These are phyloP conservation scores for Eutrema japonicum DNA, from an alignment of 345 rosid genomes.

Conservation along the genomic window DNA sequence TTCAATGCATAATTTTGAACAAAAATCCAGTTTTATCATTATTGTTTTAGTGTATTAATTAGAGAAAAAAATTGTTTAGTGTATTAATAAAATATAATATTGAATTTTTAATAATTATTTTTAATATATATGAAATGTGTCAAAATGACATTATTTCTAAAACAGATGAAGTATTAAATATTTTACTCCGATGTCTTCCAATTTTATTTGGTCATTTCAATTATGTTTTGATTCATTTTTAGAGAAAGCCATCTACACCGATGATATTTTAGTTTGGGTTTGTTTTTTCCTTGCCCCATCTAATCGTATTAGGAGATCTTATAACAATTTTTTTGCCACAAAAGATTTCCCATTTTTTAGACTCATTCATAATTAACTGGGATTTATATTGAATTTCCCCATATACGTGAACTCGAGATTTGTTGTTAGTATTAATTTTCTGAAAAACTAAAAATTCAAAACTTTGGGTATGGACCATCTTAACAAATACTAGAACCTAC, in stretches of 20 bases:
- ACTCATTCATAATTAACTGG: not conserved
- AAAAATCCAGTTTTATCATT: too few species aligned
- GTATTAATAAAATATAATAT: too few species aligned
- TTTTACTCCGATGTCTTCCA: not conserved
- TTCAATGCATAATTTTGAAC: too few species aligned
- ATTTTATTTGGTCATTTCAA: not conserved
- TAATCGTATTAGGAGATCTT: not conserved
- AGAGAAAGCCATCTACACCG: not conserved
- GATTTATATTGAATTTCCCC: not conserved
- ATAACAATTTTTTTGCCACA: not conserved
- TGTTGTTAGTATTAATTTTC: not conserved
- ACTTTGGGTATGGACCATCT: slow-evolving; percentile 41
- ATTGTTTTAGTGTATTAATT: too few species aligned
- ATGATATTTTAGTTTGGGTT: not conserved
- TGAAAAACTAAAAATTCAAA: not conserved
- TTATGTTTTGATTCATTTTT: not conserved
- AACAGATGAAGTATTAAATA: too few species aligned
- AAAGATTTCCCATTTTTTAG: not conserved
- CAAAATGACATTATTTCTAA: too few species aligned
- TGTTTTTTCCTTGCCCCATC: not conserved
- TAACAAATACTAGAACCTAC: slow-evolving; percentile 32
- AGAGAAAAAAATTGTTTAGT: too few species aligned
- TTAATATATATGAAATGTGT: too few species aligned
- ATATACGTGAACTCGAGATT: not conserved
- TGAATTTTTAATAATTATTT: too few species aligned